A percentile compares a stretch with the other conserved stretches of the same genome.
These are phyloP conservation scores for Ganoderma leucocontextum DNA, from an alignment of 1,284 basidiomycete genomes.

Conservation along the genomic window DNA sequence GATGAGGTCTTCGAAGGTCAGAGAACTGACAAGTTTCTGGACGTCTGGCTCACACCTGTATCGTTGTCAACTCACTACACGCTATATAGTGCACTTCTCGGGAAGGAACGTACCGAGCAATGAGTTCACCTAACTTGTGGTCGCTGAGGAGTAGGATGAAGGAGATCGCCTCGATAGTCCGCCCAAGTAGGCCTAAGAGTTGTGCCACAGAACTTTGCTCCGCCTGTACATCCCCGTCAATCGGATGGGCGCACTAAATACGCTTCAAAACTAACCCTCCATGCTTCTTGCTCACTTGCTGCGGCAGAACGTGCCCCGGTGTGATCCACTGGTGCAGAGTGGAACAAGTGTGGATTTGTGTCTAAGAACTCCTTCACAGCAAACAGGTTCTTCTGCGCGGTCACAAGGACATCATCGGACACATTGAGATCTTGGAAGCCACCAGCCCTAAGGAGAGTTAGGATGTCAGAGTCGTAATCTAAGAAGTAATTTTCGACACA, in stretches of 20 bases:
- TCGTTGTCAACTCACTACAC: not conserved
- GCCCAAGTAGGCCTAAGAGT: constrained; percentile 76
- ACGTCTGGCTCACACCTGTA: constrained; percentile 72
- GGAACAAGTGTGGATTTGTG: constrained; percentile 82
- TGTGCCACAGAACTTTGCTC: constrained; percentile 85
- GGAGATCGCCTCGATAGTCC: constrained; percentile 91
- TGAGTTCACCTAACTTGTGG: constrained; percentile 88
- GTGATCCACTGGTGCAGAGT: constrained; percentile 75
- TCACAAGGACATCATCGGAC: constrained; percentile 68
- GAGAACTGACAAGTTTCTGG: constrained; percentile 69
- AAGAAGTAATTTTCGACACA: constrained; percentile 26
- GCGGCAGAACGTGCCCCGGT: constrained; percentile 59
- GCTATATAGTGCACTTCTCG: constrained; percentile 8
- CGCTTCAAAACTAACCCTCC: constrained; percentile 63
- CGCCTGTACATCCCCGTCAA: constrained; percentile 51
- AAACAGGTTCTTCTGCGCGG: constrained; percentile 82
- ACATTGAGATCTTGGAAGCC: constrained; percentile 65
- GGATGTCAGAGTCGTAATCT: constrained; percentile 3
- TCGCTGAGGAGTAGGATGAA: constrained; percentile 94
- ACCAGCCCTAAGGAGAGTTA: constrained; percentile 25
- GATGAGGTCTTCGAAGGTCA: constrained; percentile 89
- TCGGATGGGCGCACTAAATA: constrained; percentile 5
- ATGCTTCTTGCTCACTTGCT: constrained; percentile 79
- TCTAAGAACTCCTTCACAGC: constrained; percentile 80
- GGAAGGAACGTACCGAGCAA: constrained; percentile 69